These are phyloP conservation scores for Rhexocercosporidium sp. DNA, from an alignment of 2,329 filamentous ascomycete genomes.

Conservation along the genomic window DNA sequence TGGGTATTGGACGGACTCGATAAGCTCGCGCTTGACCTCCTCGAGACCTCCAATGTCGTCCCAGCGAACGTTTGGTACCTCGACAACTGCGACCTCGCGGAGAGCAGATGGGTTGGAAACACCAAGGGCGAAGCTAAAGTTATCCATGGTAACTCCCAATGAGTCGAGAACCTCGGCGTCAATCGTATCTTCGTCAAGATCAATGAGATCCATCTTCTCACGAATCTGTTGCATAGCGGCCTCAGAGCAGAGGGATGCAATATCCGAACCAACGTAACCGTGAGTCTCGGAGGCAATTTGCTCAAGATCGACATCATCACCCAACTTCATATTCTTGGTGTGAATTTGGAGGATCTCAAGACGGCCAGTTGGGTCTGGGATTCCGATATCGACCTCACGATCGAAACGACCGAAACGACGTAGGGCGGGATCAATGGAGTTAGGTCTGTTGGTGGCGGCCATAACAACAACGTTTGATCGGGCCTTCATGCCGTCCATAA, in stretches of 20 bases:
- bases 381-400: constrained; percentile 97
- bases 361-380: constrained; percentile 96
- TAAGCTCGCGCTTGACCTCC: constrained; percentile 98
- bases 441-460: constrained; percentile 98
- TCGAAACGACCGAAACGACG: constrained; percentile 99
- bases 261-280: constrained; percentile 98
- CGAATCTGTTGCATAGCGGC: constrained; percentile 99
- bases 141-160: constrained; percentile 98
- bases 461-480: constrained; percentile 98
- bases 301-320: constrained; percentile 94
- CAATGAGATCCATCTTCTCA: constrained; percentile 99
- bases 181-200: constrained; percentile 98
- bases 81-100: constrained; percentile 97
- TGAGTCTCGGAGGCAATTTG: constrained; percentile 97
- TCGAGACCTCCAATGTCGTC: constrained; percentile 99
- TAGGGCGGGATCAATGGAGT: constrained; percentile 97
- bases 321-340: constrained; percentile 99
- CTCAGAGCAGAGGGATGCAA: constrained; percentile 97
- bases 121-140: constrained; percentile 98
- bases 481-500: constrained; percentile 99
- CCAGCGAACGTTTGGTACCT: constrained; percentile 99
- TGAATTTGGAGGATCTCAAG: constrained; percentile 99
- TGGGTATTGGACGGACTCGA: constrained; percentile 98
- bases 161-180: constrained; percentile 98
- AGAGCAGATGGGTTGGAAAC: constrained; percentile 98